Base-by-base conservation (phyloP, 1,139 yeast genomes). In the Saccharomycopsis hybrid region DNA sequence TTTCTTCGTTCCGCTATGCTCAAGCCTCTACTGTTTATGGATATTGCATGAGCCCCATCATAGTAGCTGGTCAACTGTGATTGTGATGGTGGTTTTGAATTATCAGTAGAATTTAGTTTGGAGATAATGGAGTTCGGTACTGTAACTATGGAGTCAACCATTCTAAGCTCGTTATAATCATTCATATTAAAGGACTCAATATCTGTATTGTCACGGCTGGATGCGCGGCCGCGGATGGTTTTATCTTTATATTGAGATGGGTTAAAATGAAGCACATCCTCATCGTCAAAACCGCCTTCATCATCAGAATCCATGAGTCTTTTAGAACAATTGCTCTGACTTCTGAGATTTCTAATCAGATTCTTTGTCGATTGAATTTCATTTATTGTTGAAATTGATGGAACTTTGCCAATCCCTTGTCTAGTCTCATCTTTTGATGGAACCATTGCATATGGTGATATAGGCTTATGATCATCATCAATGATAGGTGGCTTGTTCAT, bases 331-430 rank as follows among this genome's bases (percentile, higher is more conserved):
- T 30, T 46, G 13, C 38, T 9, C 3, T 55, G 47, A 11, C 52
- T 53, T 29, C 24, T 5, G 25, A 38, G 30, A 25, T 30, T 42
- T 27, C 60, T 56, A 42, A 55, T 56, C 30, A 61, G 56, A 48
- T 58, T 60, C 43, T 59, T 59, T 35, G 56, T 55, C 7, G 62
- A 57, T 4, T 36, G 32, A 8, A 29, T 40, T 29, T 48, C 51
- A 31, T 49, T 47, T 30, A 51, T 51, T 3, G 54, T 51, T 2
- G 54, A 41, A 4, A 49, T 41, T 11, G 49, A 44, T 3, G 53
- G 48, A 7, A 35, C 38, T 40, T 50, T 50, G 18, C 50, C 35
- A 8, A 42, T 42, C 24, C 27, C 43, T 28, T 37, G 30, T 31
- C 28, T 24, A 27, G 29, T n/a, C 30, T 32, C 24, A 3, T 35